phyloP scores from a whole-genome alignment of 2,329 filamentous ascomycete genomes.

The Ophiostoma fasciatum region DNA sequence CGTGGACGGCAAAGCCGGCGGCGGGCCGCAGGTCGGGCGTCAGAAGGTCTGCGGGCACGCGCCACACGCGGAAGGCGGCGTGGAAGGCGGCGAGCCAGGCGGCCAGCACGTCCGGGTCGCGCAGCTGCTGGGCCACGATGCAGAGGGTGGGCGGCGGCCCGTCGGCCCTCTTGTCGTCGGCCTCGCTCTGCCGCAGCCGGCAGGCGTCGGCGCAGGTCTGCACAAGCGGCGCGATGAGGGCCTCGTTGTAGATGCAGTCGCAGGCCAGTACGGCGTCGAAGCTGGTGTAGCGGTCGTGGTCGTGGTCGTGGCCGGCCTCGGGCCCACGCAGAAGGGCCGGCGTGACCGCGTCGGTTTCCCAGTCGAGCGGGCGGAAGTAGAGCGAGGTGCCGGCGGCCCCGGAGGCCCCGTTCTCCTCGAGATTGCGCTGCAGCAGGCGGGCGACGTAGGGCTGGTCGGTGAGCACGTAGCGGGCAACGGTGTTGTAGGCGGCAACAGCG shows the following conservation, averaged over 20 bases:
- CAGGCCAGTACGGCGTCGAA: conserved; percentile 71
- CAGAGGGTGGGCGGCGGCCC: conserved; percentile 45
- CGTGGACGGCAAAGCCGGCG: conserved; percentile 69
- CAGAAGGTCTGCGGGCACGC: conserved; percentile 50
- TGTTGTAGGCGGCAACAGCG: conserved; percentile 10
- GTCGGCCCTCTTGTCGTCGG: background rate
- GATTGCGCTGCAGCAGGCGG: conserved; percentile 60
- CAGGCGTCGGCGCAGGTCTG: conserved; percentile 66
- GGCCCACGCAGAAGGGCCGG: conserved; percentile 16
- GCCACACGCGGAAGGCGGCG: conserved; percentile 57
- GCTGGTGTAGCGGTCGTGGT: conserved; percentile 11
- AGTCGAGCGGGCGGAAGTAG: conserved; percentile 55
- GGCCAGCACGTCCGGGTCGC: conserved; percentile 74
- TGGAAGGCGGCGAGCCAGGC: conserved; percentile 60
- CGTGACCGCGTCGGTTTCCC: conserved; percentile 54
- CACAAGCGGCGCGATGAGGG: conserved; percentile 69
- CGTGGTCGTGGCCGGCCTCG: background rate
- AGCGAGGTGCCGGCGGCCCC: conserved; percentile 22
- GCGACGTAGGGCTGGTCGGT: conserved; percentile 84
- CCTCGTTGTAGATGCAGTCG: conserved; percentile 92
- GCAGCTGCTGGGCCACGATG: conserved; percentile 77
- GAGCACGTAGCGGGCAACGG: conserved; percentile 52
- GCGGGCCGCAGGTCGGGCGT: conserved; percentile 42
- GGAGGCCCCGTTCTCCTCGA: conserved; percentile 41
- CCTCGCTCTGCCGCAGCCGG: conserved; percentile 30